Percentiles rank a stretch among this genome's conserved stretches.
Conservation (phyloP, 768 basidiomycete genomes). For the Russula olivacea region DNA sequence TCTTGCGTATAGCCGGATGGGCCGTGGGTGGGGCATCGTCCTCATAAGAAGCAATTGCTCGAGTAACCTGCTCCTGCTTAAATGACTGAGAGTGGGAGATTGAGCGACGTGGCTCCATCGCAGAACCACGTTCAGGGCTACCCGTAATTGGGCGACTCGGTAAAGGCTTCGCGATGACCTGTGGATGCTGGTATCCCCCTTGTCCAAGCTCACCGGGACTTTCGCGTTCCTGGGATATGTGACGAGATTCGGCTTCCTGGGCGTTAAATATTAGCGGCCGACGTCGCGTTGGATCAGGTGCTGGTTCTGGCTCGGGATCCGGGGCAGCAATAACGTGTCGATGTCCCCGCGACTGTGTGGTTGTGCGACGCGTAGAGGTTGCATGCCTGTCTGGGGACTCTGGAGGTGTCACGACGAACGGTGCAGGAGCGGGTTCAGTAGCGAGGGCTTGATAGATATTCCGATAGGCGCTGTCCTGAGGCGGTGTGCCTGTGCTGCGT, state of each 20-base stretch:
- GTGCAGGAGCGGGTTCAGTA: not conserved
- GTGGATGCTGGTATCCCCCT: not conserved
- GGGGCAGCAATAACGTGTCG: not conserved
- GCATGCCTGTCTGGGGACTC: conserved; percentile 5
- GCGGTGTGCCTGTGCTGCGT: not conserved
- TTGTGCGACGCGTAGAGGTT: conserved; percentile 7
- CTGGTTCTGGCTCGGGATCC: conserved; percentile 1
- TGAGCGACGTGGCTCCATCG: not conserved
- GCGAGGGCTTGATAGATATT: not conserved
- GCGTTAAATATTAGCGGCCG: not conserved
- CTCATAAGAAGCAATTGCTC: conserved; percentile 1
- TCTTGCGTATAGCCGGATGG: conserved; percentile 14
- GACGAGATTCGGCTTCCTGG: not conserved
- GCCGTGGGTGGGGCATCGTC: conserved; percentile 15
- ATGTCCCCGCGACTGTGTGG: not conserved
- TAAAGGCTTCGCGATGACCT: not conserved
- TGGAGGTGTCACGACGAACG: conserved; percentile 11
- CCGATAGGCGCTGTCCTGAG: not conserved
- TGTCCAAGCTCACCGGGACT: conserved; percentile 6
- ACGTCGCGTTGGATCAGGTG: conserved; percentile 4
- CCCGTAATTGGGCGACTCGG: not conserved
- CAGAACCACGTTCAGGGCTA: not conserved
- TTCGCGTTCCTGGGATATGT: not conserved
- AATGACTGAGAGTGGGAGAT: not conserved
- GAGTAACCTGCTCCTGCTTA: conserved; percentile 5